Percentiles rank a stretch among this genome's conserved stretches.
Evolutionary conservation across 2,329 filamentous ascomycete genomes (phyloP).

Genomic region (Metarhizium humberi): DNA sequence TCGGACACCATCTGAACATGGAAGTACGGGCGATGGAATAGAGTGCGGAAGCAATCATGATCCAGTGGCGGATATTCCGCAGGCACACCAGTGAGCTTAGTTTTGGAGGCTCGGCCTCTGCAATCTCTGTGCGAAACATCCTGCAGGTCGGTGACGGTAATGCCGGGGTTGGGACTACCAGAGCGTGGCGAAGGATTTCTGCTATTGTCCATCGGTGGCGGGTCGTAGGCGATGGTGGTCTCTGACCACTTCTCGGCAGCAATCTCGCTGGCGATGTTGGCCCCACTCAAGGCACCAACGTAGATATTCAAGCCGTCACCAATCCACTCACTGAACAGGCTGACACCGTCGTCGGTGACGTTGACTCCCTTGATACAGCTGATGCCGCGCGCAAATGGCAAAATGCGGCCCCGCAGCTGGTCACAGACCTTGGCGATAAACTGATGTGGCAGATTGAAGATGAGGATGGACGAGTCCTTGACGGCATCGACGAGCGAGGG

Average conservation of each 20-base stretch:
- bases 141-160: constrained; percentile 44
- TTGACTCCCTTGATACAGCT: constrained; percentile 98
- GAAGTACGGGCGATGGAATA: constrained; percentile 97
- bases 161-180: constrained; percentile 38
- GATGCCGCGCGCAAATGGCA: constrained; percentile 87
- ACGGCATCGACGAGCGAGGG: constrained; percentile 73
- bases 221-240: constrained; percentile 94
- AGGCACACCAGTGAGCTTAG: constrained; percentile 67
- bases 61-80: constrained; percentile 77
- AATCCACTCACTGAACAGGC: constrained; percentile 91
- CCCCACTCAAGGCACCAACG: constrained; percentile 88
- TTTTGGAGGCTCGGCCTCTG: constrained; percentile 56
- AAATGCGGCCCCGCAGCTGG: constrained; percentile 75
- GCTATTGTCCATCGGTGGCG: constrained; percentile 71
- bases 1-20: constrained; percentile 90
- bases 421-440: constrained; percentile 86
- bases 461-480: constrained; percentile 73
- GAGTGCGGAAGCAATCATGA: constrained; percentile 69
- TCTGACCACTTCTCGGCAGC: constrained; percentile 94
- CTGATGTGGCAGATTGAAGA: constrained; percentile 96
- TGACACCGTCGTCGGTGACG: constrained; percentile 76
- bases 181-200: constrained; percentile 51
- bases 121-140: constrained; percentile 59
- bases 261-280: constrained; percentile 94
- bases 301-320: constrained; percentile 88